Percentiles rank a stretch among this genome's conserved stretches.
Conservation (phyloP, 768 basidiomycete species). For the Xerocomellus chrysenteron region DNA sequence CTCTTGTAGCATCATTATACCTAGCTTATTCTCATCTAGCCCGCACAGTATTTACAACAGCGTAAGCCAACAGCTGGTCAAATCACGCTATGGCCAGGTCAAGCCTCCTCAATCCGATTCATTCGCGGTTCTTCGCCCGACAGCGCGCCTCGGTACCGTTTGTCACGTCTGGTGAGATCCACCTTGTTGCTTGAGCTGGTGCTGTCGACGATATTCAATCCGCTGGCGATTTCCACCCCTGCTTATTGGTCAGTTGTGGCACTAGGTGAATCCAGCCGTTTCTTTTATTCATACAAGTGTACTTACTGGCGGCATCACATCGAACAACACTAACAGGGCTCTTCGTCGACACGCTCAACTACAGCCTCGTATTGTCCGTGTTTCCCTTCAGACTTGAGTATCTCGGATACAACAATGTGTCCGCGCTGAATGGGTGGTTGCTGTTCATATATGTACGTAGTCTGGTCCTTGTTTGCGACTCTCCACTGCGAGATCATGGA, state of each 20-base stretch:
- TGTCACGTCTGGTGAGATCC: background rate
- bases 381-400: background rate
- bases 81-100: background rate
- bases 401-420: background rate
- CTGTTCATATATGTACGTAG: background rate
- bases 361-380: background rate
- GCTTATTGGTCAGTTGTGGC: background rate
- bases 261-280: background rate
- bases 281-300: background rate
- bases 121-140: background rate
- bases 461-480: background rate
- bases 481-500: background rate
- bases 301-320: background rate
- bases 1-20: no score
- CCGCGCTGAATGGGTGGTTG: background rate
- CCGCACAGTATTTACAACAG: no score
- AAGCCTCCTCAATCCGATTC: background rate
- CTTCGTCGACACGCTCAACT: background rate
- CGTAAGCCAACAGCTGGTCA: background rate
- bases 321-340: background rate
- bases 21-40: no score
- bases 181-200: background rate
- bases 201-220: background rate
- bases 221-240: background rate
- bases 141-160: background rate